Conservation (phyloP, 495 filamentous ascomycete genomes). For the Penicillium roqueforti region DNA sequence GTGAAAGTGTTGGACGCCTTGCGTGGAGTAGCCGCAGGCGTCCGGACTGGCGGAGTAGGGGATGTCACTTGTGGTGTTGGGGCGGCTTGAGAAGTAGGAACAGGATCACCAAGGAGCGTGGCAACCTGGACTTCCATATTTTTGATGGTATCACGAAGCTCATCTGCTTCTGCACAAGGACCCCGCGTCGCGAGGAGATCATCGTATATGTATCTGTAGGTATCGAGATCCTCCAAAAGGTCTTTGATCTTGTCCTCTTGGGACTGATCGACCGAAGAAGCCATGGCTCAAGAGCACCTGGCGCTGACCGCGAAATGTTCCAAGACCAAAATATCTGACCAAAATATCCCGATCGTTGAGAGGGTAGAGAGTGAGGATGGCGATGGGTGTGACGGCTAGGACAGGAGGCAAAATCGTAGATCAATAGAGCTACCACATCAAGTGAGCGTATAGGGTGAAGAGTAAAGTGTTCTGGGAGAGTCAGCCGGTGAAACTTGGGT, state of each 20-base stretch:
- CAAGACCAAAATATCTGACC: background rate
- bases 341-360: background rate
- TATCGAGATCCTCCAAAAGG: constrained; percentile 31
- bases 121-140: constrained; percentile 9
- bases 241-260: constrained; percentile 21
- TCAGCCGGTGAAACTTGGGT: constrained; percentile 1
- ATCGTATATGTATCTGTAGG: constrained; percentile 32
- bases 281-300: constrained; percentile 8
- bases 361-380: background rate
- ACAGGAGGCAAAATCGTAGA: background rate
- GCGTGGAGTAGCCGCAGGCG: background rate
- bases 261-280: constrained; percentile 2
- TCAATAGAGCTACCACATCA: background rate
- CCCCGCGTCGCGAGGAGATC: constrained; percentile 27
- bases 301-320: background rate
- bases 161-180: constrained; percentile 8
- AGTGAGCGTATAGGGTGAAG: background rate
- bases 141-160: constrained; percentile 9
- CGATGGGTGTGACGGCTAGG: background rate
- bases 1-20: background rate
- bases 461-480: background rate
- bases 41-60: background rate
- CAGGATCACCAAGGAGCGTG: constrained; percentile 9
- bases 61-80: background rate
- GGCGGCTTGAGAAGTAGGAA: background rate